Percentiles rank a stretch among this genome's conserved stretches.
phyloP scores from a whole-genome alignment of 352 stramenopile genomes.

The Globisporangium parvum region DNA sequence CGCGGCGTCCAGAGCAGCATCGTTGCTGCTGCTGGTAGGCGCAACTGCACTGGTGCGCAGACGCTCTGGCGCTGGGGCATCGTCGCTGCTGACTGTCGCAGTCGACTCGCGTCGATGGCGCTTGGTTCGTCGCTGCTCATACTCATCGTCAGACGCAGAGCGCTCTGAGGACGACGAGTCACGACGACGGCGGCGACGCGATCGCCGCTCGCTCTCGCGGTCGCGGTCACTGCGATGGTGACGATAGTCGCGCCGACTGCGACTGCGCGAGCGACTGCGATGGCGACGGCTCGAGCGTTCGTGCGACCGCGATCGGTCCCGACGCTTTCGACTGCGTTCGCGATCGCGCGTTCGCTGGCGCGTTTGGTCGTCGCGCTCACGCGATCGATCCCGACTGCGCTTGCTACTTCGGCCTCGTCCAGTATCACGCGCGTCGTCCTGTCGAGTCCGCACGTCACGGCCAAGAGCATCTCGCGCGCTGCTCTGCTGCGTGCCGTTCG shows the following conservation, averaged over 20 bases:
- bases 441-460: no score
- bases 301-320: slow-evolving; percentile 18
- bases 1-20: no score
- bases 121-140: no score
- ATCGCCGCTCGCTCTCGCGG: slow-evolving; percentile 1
- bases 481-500: no score
- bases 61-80: not conserved
- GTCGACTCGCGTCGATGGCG: no score
- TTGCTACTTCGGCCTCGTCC: not conserved
- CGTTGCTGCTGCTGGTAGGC: no score
- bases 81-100: no score
- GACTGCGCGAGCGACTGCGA: slow-evolving; percentile 21
- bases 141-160: not conserved
- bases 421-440: no score
- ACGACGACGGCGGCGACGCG: not conserved
- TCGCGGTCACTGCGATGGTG: slow-evolving; percentile 13
- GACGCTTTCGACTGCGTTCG: slow-evolving; percentile 14
- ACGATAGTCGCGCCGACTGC: slow-evolving; percentile 14
- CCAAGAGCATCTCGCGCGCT: no score
- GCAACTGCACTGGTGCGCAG: not conserved
- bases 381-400: not conserved
- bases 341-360: slow-evolving; percentile 4
- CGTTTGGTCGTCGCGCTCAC: not conserved
- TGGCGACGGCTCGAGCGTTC: slow-evolving; percentile 19
- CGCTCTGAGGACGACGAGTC: slow-evolving; percentile 11